Base-by-base conservation (phyloP, 805 yeast genomes). In the Metschnikowia kunwiensis region DNA sequence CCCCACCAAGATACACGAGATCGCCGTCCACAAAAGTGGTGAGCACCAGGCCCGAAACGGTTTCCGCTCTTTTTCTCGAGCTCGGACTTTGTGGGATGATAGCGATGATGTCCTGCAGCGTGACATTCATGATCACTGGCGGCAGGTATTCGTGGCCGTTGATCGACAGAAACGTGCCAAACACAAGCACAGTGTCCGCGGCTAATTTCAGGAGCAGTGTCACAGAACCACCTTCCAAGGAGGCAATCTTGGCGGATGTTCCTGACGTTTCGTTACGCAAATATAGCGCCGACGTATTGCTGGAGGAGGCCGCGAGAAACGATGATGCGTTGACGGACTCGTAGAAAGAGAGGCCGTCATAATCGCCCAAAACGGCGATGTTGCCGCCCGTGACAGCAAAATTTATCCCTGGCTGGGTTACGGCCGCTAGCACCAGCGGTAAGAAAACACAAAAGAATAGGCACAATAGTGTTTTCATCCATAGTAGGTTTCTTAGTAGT, bases 1-100 rank as follows among this genome's bases (percentile, higher is more conserved):
- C 70, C 14, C 98, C 98, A 7, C 97, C 98, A 32, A 86, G 72
- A 52, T 85, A 87, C 0, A 86, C 71, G 15, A 75, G 38, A 15
- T 72, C 60, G 22, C 61, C 56, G 29, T 65, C 69, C 2, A 58
- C 80, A 33, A 49, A 57, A 4, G 67, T 49, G n/a, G 66, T 55
- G 18, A 51, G 53, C 11, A 67, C 65, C 5, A 44, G 30, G 7
- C 72, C 72, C 23, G 54, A 49, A n/a, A 49, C 21, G 7, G 40
- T 17, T 21, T 42, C 53, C 15, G 38, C 48, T 46, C 53, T 42
- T 30, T 50, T 49, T 4, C 19, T 17, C 31, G 7, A 13, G 6
- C 17, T 2, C 12, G 42, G 22, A 13, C 38, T 28, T 10, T 38
- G 23, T 2, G 49, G 36, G 28, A 62, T 49, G 17, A 66, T 46